Evolutionary conservation across 768 basidiomycete genomes (phyloP), one percentile per base, ranked within the genome.

Genomic region (Scleroderma citrinum): DNA sequence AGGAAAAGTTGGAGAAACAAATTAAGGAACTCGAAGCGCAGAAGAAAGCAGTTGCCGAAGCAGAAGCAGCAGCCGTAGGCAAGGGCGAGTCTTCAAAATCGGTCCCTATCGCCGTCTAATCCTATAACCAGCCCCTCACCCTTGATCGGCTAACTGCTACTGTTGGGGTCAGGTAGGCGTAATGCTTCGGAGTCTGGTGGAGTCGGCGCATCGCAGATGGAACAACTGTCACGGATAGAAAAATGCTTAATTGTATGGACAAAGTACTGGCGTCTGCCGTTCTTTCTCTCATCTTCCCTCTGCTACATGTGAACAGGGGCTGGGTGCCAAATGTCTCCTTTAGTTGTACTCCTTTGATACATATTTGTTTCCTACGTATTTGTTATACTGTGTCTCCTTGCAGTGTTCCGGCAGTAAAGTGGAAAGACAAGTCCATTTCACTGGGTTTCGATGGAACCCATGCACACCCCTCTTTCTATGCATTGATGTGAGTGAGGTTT

Each of bases 11-110:
- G 46, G 72, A 74, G 58, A 69, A 61, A 59, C 67, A 77, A 60
- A 75, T 81, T 58, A 82, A 78, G 66, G 83, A 83, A 61, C 71
- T 85, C 21, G 80, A 88, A 64, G 80, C 79, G 57, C 78, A 79
- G 64, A 80, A 85, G 66, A 77, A 79, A 63, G 83, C 82, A 2
- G 78, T 86, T 17, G 77, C 76, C 57, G 80, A 80, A 23, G 83
- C 83, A 2, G 76, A 86, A 61, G 77, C 61, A 41, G 78, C 79
- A 19, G 77, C 75, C 20, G 74, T 69, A 61, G 85, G 84, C 68
- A 82, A 83, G 59, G 76, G 78, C 50, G 82, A 78, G 37, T 54
- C 59, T 14, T 69, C 75, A 29, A 76, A 78, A 38, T 62, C 77
- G 7, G 64, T 75, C 35, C 62, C 72, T 11, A 70, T 74, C 42